Base-by-base conservation (phyloP, 441 rosid species). In the Erysimum pusillum region DNA sequence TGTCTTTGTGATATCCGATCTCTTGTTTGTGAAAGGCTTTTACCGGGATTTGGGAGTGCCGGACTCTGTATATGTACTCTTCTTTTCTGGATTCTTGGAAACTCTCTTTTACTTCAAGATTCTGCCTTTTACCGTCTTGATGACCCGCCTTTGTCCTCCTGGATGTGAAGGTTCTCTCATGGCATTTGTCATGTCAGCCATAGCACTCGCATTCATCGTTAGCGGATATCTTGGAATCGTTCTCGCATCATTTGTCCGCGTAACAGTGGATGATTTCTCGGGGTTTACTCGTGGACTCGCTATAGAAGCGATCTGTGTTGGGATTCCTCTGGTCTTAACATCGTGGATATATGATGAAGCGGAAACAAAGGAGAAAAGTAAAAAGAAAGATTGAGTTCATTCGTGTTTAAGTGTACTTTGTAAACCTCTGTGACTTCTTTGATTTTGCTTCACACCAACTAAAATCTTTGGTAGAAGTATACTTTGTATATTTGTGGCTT, bases 91-190 rank as follows among this genome's bases (percentile, higher is more conserved):
- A 13, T 54, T 92, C 41, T 34, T 87, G 76, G 99, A 94, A 75
- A 90, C 88, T 14, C 79, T 92, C 15, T 85, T 87, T 82, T 85
- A 86, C 63, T 87, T 90, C 63, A 92, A 94, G 90, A 82, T 81
- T 64, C 88, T 94, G 8, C 99, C 98, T 1, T 92, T 94, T 77
- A 88, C 86, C 5, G 81, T 92, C 31, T 67, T 91, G 79, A 86
- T 94, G 39, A 85, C 91, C 0, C 77, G 86, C 76, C 84, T 91
- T 3, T 92, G 97, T 69, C 98, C 96, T 20, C 88, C 76, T 0
- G 96, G 95, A n/a, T 94, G 96, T 39, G 97, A 92, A 83, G 98
- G 98, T 11, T 94, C 99, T 34, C 72, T 92, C 46, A 87, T 90
- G 89, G 96, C 98, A 8, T 86, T 91, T 18, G 88, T 88, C 13